Base-by-base conservation (phyloP, 441 rosid species). In the Hura crepitans region DNA sequence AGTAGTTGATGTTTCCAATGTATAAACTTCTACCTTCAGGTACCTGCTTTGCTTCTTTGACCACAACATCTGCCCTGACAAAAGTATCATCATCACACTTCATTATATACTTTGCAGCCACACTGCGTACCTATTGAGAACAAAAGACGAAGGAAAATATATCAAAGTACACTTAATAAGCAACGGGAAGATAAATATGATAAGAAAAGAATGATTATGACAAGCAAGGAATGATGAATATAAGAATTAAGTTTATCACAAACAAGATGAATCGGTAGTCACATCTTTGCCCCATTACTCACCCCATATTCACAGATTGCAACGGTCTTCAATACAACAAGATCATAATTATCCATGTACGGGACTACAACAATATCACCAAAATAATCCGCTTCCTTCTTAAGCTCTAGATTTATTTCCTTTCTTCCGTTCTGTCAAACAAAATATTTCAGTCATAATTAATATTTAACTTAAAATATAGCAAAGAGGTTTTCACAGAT, bases 291-390 rank as follows among this genome's bases (percentile, higher is more conserved):
- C 11, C 37, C n/a, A 49, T 6, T 56, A 78, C 95, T 84, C 80
- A 92, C 95, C 87, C 96, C 96, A 75, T 87, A 86, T 85, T 92
- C 96, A 28, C 94, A 92, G 69, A 92, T 92, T 65, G 97, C 97
- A 74, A 88, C 85, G 20, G 97, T 92, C 84, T 92, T 92, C 71
- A 92, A 76, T 10, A 90, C 96, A 57, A 90, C 93, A 47, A 92
- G 95, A 56, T 92, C 97, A 66, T 92, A 92, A 72, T 84, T 84
- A 64, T 90, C 97, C 93, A 88, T 79, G 88, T 90, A 92, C 31
- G 96, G 96, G 70, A 90, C 95, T 22, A 92, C 79, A 23, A 92
- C 86, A 73, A 90, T 82, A 81, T 92, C 96, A 11, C 92, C 91
- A 54, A 92, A 92, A 70, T 81, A 90, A 65, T 90, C 91, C 31